These are phyloP conservation scores for Lecanicillium sp. DNA, from an alignment of 2,329 filamentous ascomycete genomes.

Conservation along the genomic window DNA sequence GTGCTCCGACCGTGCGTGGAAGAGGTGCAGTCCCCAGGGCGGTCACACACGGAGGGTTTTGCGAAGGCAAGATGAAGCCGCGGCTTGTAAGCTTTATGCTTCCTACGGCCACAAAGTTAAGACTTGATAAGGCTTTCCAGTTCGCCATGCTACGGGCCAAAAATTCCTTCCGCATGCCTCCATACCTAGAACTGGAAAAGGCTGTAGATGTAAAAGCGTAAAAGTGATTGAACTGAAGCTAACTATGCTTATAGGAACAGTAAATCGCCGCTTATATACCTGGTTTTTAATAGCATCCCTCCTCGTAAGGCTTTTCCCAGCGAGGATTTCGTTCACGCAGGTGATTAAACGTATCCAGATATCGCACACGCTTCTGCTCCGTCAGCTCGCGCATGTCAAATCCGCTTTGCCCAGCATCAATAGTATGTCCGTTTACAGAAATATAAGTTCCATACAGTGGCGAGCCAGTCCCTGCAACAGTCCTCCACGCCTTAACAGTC, in stretches of 20 bases:
- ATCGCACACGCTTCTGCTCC: constrained; percentile 15
- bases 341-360: constrained; percentile 17
- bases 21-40: not conserved
- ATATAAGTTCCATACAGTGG: constrained; percentile 11
- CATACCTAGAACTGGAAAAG: constrained; percentile 1
- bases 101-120: not conserved
- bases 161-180: constrained; percentile 5
- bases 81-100: not conserved
- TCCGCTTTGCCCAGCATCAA: constrained; percentile 14
- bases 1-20: constrained; percentile 12
- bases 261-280: not conserved
- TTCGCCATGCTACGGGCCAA: not conserved
- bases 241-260: too few species aligned
- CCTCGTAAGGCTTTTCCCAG: constrained; percentile 15
- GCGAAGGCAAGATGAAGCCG: not conserved
- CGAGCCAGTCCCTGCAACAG: constrained; percentile 3
- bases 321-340: constrained; percentile 1
- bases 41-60: not conserved
- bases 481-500: constrained; percentile 12
- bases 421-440: constrained; percentile 13
- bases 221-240: too few species aligned
- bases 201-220: not conserved
- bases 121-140: not conserved
- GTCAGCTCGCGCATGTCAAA: constrained; percentile 16
- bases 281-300: constrained; percentile 16